Evolutionary conservation across 2,329 filamentous ascomycete species (phyloP).

Genomic region (Colletotrichum sp.): DNA sequence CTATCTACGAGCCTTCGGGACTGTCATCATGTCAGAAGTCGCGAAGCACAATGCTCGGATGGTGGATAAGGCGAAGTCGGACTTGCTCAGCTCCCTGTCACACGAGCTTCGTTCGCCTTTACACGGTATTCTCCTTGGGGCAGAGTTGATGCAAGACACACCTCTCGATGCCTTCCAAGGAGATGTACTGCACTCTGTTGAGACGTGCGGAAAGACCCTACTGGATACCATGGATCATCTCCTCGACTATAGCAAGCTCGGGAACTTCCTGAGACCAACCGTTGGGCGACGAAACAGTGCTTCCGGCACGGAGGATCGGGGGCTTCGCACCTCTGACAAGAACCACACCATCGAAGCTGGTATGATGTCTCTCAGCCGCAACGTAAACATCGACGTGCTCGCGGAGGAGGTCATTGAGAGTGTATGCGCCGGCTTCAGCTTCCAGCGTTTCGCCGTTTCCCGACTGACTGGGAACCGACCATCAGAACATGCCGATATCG

Average conservation of each 20-base stretch:
- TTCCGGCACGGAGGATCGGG: slow-evolving; percentile 7
- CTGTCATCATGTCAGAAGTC: slow-evolving; percentile 62
- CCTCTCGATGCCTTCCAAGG: slow-evolving; percentile 45
- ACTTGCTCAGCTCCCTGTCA: slow-evolving; percentile 64
- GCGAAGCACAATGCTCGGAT: slow-evolving; percentile 43
- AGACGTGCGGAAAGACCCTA: slow-evolving; percentile 48
- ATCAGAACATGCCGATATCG: slow-evolving; percentile 1
- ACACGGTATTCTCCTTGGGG: slow-evolving; percentile 62
- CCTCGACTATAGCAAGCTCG: slow-evolving; percentile 47
- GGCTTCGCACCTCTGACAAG: neutral
- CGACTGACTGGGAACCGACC: neutral
- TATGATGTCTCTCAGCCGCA: slow-evolving; percentile 26
- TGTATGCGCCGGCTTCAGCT: slow-evolving; percentile 39
- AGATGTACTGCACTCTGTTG: slow-evolving; percentile 47
- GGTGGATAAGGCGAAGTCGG: slow-evolving; percentile 56
- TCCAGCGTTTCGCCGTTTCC: slow-evolving; percentile 27
- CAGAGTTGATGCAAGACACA: slow-evolving; percentile 60
- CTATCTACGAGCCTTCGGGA: slow-evolving; percentile 56
- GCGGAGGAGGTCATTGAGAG: slow-evolving; percentile 44
- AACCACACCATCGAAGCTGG: slow-evolving; percentile 15
- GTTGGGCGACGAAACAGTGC: neutral
- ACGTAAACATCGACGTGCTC: slow-evolving; percentile 35
- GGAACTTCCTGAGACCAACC: slow-evolving; percentile 28
- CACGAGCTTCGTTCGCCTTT: slow-evolving; percentile 67
- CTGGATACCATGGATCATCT: slow-evolving; percentile 55